Evolutionary conservation across 108 stramenopile genomes (phyloP), one percentile per base, ranked within the genome.

Genomic region (Asterionellopsis glacialis): DNA sequence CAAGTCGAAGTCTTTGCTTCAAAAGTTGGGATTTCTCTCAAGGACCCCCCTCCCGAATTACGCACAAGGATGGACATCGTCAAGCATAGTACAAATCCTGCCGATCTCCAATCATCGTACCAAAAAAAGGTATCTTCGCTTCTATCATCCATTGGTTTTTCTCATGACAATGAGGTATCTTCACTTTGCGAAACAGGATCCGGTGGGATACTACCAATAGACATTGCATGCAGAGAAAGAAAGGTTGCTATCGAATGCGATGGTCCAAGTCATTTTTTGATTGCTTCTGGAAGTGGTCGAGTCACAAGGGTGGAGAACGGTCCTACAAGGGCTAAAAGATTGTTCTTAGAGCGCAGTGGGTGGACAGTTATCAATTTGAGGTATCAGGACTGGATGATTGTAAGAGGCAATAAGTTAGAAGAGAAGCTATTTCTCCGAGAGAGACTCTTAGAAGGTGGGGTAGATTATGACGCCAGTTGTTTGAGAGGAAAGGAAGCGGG

Each of bases 211-310:
- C 9, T 63, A 40, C 28, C 61, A 19, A 63, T 63, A n/a, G 61
- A 63, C 33, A 27, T 47, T n/a, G 61, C 61, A 33, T 47, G 59
- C 43, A 19, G 41, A 21, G 28, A 51, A 51, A 10, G 28, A 19
- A 47, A 15, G 45, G 40, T 63, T 21, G 61, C 61, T 16, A 52
- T 63, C 39, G 61, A 63, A 21, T 63, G 45, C 39, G 61, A 63
- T 63, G 61, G 61, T 0, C 61, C 61, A 10, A 39, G 16, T 0
- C 61, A 63, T 24, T 63, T 41, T 52, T 39, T 63, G 15, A 26
- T 26, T 16, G 45, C n/a, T 27, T 21, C 27, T 9, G 61, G 27
- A 16, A 13, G n/a, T 39, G 18, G 39, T 5, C 25, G 38, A 7
- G 1, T 25, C 15, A 18, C 13, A 11, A 21, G 19, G 11, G 12